A percentile compares a stretch with the other conserved stretches of the same genome.
These are phyloP conservation scores for Phyllosticta citribraziliensis DNA, from an alignment of 2,329 filamentous ascomycete genomes.

Conservation along the genomic window DNA sequence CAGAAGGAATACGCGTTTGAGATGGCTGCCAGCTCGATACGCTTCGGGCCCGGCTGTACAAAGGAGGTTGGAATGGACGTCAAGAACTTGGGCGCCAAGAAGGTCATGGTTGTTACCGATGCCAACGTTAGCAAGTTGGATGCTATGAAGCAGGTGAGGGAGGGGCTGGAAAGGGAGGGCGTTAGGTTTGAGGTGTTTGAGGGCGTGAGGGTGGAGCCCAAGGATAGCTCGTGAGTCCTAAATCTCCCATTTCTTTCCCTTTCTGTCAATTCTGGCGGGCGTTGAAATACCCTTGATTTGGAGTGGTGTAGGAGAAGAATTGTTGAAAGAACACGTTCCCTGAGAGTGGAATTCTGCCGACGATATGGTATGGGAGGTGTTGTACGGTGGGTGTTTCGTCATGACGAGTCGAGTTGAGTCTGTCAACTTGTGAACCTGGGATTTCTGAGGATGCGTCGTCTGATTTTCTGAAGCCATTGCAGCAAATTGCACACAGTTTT, in stretches of 20 bases:
- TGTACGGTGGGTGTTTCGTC: too few relatives aligned
- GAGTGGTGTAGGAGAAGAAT: background rate
- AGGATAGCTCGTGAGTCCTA: slow-evolving; percentile 69
- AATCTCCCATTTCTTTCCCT: background rate
- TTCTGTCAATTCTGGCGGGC: background rate
- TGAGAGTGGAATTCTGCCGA: too few relatives aligned
- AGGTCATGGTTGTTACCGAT: slow-evolving; percentile 89
- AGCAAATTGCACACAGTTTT: background rate
- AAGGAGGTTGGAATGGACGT: slow-evolving; percentile 98
- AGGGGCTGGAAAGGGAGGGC: slow-evolving; percentile 68
- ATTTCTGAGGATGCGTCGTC: too few relatives aligned
- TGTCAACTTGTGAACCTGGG: too few relatives aligned
- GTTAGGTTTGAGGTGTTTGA: slow-evolving; percentile 75
- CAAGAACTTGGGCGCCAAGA: slow-evolving; percentile 76
- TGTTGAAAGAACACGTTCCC: too few relatives aligned
- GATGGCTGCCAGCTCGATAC: slow-evolving; percentile 91
- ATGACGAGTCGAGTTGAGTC: too few relatives aligned
- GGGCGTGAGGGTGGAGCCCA: slow-evolving; percentile 77
- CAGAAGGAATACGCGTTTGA: slow-evolving; percentile 98
- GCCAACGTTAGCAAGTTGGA: slow-evolving; percentile 68
- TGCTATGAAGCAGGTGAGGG: slow-evolving; percentile 81
- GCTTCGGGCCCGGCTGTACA: slow-evolving; percentile 87
- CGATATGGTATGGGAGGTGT: too few relatives aligned
- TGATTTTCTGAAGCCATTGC: background rate
- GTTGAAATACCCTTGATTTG: background rate